Evolutionary conservation across 345 rosid species (phyloP).

Genomic region (Psidium friedrichsthalianum): DNA sequence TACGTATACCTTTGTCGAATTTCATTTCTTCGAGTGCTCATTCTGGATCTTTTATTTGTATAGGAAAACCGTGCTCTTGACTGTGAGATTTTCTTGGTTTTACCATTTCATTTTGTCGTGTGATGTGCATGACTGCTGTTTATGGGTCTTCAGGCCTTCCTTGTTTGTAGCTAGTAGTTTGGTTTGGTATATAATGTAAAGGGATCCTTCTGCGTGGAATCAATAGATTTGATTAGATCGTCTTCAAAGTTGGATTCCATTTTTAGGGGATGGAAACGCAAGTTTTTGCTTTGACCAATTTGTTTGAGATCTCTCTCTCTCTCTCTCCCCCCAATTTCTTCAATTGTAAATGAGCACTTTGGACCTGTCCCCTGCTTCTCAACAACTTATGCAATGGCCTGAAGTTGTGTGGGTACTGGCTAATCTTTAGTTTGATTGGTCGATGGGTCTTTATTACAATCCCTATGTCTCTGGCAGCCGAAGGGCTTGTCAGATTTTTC

Average conservation of each 20-base stretch:
- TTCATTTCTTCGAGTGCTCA: neutral
- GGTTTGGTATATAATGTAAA: neutral
- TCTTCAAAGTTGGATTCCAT: neutral
- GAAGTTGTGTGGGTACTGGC: neutral
- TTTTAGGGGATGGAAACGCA: neutral
- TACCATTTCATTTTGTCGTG: neutral
- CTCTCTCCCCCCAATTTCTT: neutral
- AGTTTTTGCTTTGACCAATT: neutral
- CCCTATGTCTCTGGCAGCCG: neutral
- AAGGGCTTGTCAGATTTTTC: neutral
- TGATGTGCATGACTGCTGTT: neutral
- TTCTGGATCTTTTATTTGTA: neutral
- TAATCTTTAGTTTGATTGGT: neutral
- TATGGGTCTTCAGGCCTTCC: neutral
- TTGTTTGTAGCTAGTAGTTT: neutral
- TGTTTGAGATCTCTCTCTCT: neutral
- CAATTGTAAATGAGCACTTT: neutral
- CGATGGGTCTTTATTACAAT: neutral
- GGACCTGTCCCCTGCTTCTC: neutral
- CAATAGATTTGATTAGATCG: neutral
- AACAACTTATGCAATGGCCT: neutral
- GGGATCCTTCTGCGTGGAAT: neutral
- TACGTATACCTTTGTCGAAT: neutral
- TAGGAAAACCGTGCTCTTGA: neutral
- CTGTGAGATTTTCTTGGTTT: neutral